These are phyloP conservation scores for Aegilops longissima DNA, from an alignment of 176 grass and related monocot species.

Conservation along the genomic window DNA sequence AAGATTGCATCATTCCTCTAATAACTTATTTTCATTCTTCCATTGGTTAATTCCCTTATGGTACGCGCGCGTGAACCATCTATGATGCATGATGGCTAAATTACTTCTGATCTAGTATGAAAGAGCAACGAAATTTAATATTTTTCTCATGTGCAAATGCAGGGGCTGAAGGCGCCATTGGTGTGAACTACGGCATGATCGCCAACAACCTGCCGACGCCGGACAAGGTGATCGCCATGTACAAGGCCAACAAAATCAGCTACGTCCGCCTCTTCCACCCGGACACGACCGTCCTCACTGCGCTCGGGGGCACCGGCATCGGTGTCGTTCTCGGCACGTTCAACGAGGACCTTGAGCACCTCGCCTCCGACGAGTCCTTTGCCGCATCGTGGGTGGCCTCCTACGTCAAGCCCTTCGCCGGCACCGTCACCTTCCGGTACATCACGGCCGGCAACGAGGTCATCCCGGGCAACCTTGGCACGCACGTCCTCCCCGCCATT, in stretches of 20 bases:
- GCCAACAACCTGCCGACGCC: conserved; percentile 80
- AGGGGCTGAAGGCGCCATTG: conserved; percentile 60
- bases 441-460: conserved; percentile 94
- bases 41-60: not conserved
- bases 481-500: conserved; percentile 71
- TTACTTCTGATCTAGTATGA: not conserved
- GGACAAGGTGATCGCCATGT: conserved; percentile 76
- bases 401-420: conserved; percentile 69
- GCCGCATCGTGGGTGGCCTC: conserved; percentile 75
- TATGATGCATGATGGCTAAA: not conserved
- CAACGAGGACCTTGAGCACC: conserved; percentile 68
- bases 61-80: not conserved
- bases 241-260: conserved; percentile 67
- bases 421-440: conserved; percentile 66
- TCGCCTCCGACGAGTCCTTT: conserved; percentile 51
- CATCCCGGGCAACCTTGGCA: conserved; percentile 36
- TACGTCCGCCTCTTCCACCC: conserved; percentile 84
- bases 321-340: conserved; percentile 74
- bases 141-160: not conserved
- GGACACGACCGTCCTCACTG: conserved; percentile 48
- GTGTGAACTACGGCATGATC: conserved; percentile 92
- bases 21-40: not conserved
- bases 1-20: not conserved
- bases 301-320: conserved; percentile 55
- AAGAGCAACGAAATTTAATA: not conserved